Evolutionary conservation across 2,329 filamentous ascomycete species (phyloP), one percentile per base, ranked within the genome.

Genomic region (Fusarium sp.): DNA sequence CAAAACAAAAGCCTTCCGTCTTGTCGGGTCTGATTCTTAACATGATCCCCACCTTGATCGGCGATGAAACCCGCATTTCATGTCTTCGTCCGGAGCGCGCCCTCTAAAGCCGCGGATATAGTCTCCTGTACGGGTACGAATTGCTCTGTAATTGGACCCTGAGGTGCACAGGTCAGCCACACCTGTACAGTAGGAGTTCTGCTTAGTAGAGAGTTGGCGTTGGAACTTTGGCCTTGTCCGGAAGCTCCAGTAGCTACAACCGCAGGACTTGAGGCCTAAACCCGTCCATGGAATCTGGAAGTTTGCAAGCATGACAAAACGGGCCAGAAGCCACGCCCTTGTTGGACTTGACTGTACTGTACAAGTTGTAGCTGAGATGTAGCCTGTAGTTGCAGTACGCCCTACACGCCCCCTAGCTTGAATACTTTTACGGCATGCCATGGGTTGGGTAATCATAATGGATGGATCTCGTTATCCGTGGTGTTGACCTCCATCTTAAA

Each of bases 231-330:
- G 29, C 35, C 45, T 52, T 45, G 55, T 38, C 54, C 51, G 58
- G 46, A 19, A 38, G n/a, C 23, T 56, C 33, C 46, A 49, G 38
- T 7, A 39, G 37, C 12, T 63, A 42, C 52, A 42, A 37, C 42
- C 33, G 21, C 62, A 39, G 29, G 41, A 27, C 44, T 46, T 29
- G 54, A 27, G 52, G 66, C 39, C 42, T 67, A 62, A 49, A 55
- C 31, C 57, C 46, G 49, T 42, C 41, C 38, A 39, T 57, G n/a
- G 38, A 23, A 45, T 49, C 73, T 65, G 72, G 66, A 77, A 71
- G 75, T 77, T 77, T 76, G 69, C 72, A 77, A 77, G 72, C 75
- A 77, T 76, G 75, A 76, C 75, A 73, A 70, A 72, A 76, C 45
- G 37, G 41, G 45, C 48, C 57, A 35, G 41, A 54, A 49, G 35